phyloP scores from a whole-genome alignment of 2,329 filamentous ascomycete species.

The Neocatenulostroma microsporum region DNA sequence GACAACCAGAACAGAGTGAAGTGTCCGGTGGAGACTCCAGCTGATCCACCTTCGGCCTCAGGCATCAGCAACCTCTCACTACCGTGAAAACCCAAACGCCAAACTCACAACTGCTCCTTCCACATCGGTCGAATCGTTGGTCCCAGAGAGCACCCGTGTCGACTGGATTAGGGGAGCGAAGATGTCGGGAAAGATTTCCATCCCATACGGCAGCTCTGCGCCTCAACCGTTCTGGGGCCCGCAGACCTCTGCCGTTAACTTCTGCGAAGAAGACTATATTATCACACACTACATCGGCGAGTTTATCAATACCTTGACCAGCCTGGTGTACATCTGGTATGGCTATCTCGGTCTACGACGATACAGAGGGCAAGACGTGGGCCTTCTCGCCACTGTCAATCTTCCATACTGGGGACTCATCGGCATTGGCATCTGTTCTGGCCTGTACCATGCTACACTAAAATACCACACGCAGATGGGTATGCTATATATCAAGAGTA shows the following conservation, averaged over 20 bases:
- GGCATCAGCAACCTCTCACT: too few species aligned
- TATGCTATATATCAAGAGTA: constrained; percentile 3
- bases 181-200: too few species aligned
- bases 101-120: too few species aligned
- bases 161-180: too few species aligned
- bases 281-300: constrained; percentile 19
- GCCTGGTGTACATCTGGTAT: constrained; percentile 20
- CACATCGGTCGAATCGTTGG: too few species aligned
- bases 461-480: constrained; percentile 25
- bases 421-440: constrained; percentile 20
- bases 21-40: too few species aligned
- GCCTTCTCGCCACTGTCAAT: constrained; percentile 16
- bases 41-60: too few species aligned
- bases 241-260: constrained; percentile 10
- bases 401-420: constrained; percentile 21
- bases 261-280: constrained; percentile 16
- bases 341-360: constrained; percentile 21
- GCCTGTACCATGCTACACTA: constrained; percentile 19
- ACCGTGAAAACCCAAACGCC: too few species aligned
- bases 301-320: constrained; percentile 24
- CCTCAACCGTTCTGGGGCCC: constrained; percentile 8
- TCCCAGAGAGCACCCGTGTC: too few species aligned
- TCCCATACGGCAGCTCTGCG: neutral
- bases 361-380: constrained; percentile 15
- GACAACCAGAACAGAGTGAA: too few species aligned